A percentile compares a stretch with the other conserved stretches of the same genome.
phyloP scores from a whole-genome alignment of 208 protist species.

The Strigomonas galati region DNA sequence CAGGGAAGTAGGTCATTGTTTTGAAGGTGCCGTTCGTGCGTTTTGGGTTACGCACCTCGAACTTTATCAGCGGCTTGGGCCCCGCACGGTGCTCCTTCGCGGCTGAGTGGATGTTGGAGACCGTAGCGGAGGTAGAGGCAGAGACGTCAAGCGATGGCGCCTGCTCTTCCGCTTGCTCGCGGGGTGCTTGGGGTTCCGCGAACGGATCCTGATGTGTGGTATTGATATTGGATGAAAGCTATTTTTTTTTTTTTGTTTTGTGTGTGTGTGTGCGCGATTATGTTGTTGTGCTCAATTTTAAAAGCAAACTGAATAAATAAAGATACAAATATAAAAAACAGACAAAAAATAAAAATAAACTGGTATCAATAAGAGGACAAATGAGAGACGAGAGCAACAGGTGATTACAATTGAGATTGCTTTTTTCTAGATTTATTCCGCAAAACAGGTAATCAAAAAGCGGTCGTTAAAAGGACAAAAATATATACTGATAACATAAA shows the following conservation, averaged over 20 bases:
- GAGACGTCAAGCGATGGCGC: too few relatives aligned
- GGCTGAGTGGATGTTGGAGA: too few relatives aligned
- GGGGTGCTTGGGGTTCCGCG: too few relatives aligned
- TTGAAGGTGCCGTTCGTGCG: slow-evolving; percentile 47
- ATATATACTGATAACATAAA: slow-evolving; percentile 1
- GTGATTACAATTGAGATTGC: background rate
- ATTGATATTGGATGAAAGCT: too few relatives aligned
- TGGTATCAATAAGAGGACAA: slow-evolving; percentile 8
- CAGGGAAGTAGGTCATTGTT: slow-evolving; percentile 74
- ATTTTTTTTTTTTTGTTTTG: background rate
- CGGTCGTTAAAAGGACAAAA: background rate
- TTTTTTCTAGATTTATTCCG: background rate
- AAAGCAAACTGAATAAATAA: slow-evolving; percentile 6
- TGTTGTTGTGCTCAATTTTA: background rate
- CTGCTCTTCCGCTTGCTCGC: too few relatives aligned
- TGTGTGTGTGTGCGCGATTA: background rate
- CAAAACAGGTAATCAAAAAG: background rate
- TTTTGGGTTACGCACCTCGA: slow-evolving; percentile 42
- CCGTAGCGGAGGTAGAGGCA: too few relatives aligned
- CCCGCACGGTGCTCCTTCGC: background rate
- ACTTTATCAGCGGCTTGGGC: slow-evolving; percentile 29
- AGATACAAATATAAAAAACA: slow-evolving; percentile 6
- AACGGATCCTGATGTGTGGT: too few relatives aligned
- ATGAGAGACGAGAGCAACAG: background rate
- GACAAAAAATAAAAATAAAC: slow-evolving; percentile 11